These are phyloP conservation scores for Spergularia marina DNA, from an alignment of 148 eudicot species.

Conservation along the genomic window DNA sequence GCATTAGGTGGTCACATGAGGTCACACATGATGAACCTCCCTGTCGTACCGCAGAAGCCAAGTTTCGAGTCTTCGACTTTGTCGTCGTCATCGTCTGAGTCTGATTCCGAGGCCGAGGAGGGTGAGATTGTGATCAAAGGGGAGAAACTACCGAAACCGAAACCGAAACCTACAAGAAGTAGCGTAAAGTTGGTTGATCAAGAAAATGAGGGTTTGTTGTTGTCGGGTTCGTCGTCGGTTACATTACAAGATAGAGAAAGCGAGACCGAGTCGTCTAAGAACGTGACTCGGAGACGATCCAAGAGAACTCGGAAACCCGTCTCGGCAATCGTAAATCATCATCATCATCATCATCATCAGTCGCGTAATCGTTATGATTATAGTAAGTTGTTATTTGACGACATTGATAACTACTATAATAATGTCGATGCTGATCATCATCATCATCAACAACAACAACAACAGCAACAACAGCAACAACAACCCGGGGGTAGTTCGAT, in stretches of 20 bases:
- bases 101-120: conserved; percentile 13
- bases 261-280: conserved; percentile 60
- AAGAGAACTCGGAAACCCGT: conserved; percentile 37
- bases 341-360: neutral
- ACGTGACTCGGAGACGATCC: conserved; percentile 42
- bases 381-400: neutral
- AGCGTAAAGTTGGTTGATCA: conserved; percentile 33
- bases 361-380: neutral
- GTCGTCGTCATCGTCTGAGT: conserved; percentile 19
- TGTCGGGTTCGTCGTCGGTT: neutral
- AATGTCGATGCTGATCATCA: neutral
- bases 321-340: conserved; percentile 3
- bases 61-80: conserved; percentile 15
- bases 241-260: conserved; percentile 34
- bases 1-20: conserved; percentile 95
- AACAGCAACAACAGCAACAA: conserved; percentile 18
- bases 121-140: neutral
- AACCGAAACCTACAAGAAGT: conserved; percentile 23
- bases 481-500: conserved; percentile 34
- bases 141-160: conserved; percentile 33
- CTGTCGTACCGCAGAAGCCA: conserved; percentile 17
- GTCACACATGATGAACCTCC: conserved; percentile 59
- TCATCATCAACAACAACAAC: conserved; percentile 24
- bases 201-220: neutral
- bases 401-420: neutral